Conservation (phyloP, 106 monocot species). For the Dendrobium catenatum region DNA sequence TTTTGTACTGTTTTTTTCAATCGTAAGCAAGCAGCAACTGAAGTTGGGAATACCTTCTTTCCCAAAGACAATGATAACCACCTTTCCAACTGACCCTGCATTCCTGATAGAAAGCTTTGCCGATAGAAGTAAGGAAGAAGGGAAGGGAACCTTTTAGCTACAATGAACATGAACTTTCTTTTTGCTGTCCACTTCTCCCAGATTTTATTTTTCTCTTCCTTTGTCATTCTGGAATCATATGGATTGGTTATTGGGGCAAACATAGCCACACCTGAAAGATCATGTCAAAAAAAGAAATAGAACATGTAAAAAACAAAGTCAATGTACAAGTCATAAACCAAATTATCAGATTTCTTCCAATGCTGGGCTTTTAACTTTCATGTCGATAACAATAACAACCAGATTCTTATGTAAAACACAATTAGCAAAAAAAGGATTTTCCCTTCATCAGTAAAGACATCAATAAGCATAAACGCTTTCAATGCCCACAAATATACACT, state of each 20-base stretch:
- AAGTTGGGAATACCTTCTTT: constrained; percentile 57
- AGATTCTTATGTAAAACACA: neutral
- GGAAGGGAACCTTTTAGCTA: constrained; percentile 82
- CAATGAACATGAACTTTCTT: constrained; percentile 77
- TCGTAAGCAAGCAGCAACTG: neutral
- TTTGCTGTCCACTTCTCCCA: constrained; percentile 87
- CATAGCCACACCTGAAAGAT: constrained; percentile 77
- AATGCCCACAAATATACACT: neutral
- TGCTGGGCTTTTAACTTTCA: neutral
- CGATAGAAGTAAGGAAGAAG: constrained; percentile 71
- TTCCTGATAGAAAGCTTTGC: constrained; percentile 78
- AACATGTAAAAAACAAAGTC: neutral
- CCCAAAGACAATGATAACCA: constrained; percentile 76
- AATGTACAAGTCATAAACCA: neutral
- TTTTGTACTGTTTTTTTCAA: neutral
- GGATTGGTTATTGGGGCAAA: constrained; percentile 88
- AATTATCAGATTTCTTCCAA: neutral
- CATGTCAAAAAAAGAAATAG: constrained; percentile 11
- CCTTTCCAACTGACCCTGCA: constrained; percentile 61
- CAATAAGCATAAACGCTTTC: neutral
- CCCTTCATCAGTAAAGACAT: neutral
- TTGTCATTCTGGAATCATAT: constrained; percentile 77
- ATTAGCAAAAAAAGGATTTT: neutral
- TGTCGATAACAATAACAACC: neutral
- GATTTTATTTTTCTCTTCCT: constrained; percentile 73